phyloP scores from a whole-genome alignment of 2,329 filamentous ascomycete genomes.

The Cercospora citrullina region DNA sequence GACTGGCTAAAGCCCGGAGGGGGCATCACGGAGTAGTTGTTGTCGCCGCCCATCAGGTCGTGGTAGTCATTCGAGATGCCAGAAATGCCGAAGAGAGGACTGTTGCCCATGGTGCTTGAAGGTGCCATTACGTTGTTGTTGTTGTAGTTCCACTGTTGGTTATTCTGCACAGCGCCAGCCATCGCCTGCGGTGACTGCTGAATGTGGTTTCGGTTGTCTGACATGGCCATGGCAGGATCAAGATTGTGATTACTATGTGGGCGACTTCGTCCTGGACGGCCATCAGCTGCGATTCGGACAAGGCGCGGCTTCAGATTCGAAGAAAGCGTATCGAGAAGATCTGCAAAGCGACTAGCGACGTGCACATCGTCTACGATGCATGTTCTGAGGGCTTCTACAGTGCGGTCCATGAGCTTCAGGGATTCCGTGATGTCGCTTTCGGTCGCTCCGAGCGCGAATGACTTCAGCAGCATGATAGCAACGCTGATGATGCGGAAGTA shows the following conservation, averaged over 20 bases:
- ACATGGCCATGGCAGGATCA: constrained; percentile 13
- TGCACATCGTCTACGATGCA: constrained; percentile 85
- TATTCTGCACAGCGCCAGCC: constrained; percentile 20
- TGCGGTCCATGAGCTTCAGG: constrained; percentile 72
- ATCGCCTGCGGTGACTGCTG: constrained; percentile 26
- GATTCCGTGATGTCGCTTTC: constrained; percentile 75
- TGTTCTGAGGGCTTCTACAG: constrained; percentile 70
- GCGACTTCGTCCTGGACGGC: constrained; percentile 31
- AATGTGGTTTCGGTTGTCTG: constrained; percentile 14
- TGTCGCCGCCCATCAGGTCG: constrained; percentile 44
- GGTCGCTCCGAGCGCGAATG: constrained; percentile 76
- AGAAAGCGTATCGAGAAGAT: constrained; percentile 76
- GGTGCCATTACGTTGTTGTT: constrained; percentile 22
- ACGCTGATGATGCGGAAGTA: constrained; percentile 86
- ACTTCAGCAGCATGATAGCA: constrained; percentile 81
- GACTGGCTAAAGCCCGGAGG: constrained; percentile 44
- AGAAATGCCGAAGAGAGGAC: constrained; percentile 40
- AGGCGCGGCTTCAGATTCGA: constrained; percentile 72
- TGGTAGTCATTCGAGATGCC: constrained; percentile 49
- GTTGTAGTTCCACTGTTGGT: constrained; percentile 29
- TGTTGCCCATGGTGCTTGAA: constrained; percentile 14
- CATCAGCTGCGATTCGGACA: constrained; percentile 56
- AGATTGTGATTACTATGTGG: constrained; percentile 26
- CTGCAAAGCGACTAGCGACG: constrained; percentile 78
- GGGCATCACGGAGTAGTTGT: constrained; percentile 50